Base-by-base conservation (phyloP, 768 basidiomycete genomes). In the Leccinum aurantiacum region DNA sequence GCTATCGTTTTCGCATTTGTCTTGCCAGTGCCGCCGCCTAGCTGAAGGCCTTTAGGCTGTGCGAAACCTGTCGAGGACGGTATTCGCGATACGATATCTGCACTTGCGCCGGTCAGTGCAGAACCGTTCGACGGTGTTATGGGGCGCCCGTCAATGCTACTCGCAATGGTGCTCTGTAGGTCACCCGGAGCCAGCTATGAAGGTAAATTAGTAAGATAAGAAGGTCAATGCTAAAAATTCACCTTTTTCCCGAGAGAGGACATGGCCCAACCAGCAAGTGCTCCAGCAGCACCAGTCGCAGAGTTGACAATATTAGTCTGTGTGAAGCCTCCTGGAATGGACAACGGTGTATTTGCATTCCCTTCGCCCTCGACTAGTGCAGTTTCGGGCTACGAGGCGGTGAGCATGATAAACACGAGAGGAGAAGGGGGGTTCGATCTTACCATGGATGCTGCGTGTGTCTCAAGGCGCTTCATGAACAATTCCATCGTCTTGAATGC, bases 231-330 rank as follows among this genome's bases (percentile, higher is more conserved):
- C 19, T 13, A 22, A 50, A 13, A 5, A 14, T 57, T 76, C 56
- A 90, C 91, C 80, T 90, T 91, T 76, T 87, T 95, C 27, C 90
- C 87, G 0, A 98, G 68, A 0, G 91, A 94, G 4, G 93, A 90
- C 47, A 98, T 93, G 2, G 96, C 96, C 96, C 96, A 98, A 6
- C 95, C 93, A 14, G 96, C 95, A 3, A 99, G 77, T 17, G 88
- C 90, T 8, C 91, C 89, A 17, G 95, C 96, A 3, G 95, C 95
- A 0, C 94, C 95, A 0, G 94, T 88, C 0, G 96, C 94, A 4
- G 87, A 87, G 65, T 88, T 93, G 15, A 92, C 92, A 2, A 97
- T 75, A 11, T 80, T 66, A 50, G 63, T 61, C 59, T 69, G 63
- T 50, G 63, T 67, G 44, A 72, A 66, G 7, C 67, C 67, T n/a